Base-by-base conservation (phyloP, 495 filamentous ascomycete species). In the Aspergillus sparsus region DNA sequence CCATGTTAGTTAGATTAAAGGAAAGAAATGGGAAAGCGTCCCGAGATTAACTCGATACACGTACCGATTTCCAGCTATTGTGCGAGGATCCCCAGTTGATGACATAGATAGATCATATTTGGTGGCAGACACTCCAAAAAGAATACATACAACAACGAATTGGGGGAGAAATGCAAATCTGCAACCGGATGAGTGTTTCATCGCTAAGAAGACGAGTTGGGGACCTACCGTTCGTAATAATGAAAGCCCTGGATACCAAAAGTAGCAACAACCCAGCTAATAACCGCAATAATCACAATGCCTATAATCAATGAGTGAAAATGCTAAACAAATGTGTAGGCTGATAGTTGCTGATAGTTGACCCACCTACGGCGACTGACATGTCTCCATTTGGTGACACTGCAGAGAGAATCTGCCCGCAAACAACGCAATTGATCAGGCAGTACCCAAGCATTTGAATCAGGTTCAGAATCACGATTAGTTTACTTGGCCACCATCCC, bases 401-500 rank as follows among this genome's bases (percentile, higher is more conserved):
- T 8, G 89, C 88, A 21, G 85, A 88, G 4, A 93, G 72, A 13
- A 92, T 89, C 65, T 92, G 88, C 1, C 89, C 89, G 2, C 86
- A 83, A 18, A 92, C 81, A 18, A 92, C 85, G 51, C 81, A 85
- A 65, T 87, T 84, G 57, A 92, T 84, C 72, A 91, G 70, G 49
- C 81, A 77, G 61, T 91, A 93, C 10, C 89, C 89, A 27, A 90
- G 74, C 70, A 90, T 81, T 54, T 89, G 80, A 42, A 91, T 82
- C 13, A 92, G 72, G 61, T 91, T 90, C 54, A 93, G 74, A 15
- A 90, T 57, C 12, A 89, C 87, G 37, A 90, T 80, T 7, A 92
- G 71, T 71, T 91, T 91, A 63, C 83, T 84, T 1, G 89, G 89
- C 85, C 87, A 92, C 84, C 88, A 92, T 34, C 89, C 89, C 83